Base-by-base conservation (phyloP, 2,329 filamentous ascomycete species). In the Botryosphaeria dothidea region DNA sequence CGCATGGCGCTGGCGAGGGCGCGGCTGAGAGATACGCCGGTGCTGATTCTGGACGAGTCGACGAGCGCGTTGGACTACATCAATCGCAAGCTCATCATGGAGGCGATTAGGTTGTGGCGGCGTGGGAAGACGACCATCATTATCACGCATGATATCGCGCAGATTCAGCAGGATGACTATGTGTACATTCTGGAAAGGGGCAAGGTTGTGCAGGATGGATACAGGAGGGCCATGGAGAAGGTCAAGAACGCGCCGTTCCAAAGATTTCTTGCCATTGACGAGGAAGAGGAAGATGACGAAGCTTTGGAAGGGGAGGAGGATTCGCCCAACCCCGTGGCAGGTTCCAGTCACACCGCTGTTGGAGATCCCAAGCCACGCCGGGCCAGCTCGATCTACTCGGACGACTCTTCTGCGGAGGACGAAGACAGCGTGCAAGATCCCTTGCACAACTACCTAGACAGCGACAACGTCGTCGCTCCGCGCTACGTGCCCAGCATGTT, bases 31-130 rank as follows among this genome's bases (percentile, higher is more conserved):
- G 86, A 97, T 72, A 87, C 93, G 0, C 87, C 91, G 0, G 85
- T 98, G 0, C 81, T 98, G 6, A 89, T 98, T 27, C 81, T 98
- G 3, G 94, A 98, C 69, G 95, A 98, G 74, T 87, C 91, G 0
- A 97, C 92, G 0, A 95, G 92, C 75, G 92, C 92, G 0, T 80
- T 98, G 9, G 94, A 98, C 70, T 86, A 88, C n/a, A 82, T 85
- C 9, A 93, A 85, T 64, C 85, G 89, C 67, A 79, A 79, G 0
- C 76, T 88, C 13, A 85, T 97, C 41, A 89, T 96, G 83, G 86
- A 90, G 46, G 86, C 88, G 0, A 89, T 97, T 61, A 84, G 92
- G 7, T 73, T 84, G 21, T 97, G 93, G 94, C 85, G 95, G 23
- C 81, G 79, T 38, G 89, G 86, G 0, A 95, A 92, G 74, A 97